A percentile compares a stretch with the other conserved stretches of the same genome.
These are phyloP conservation scores for Chlorophyllum brunneum DNA, from an alignment of 768 basidiomycete genomes.

Conservation along the genomic window DNA sequence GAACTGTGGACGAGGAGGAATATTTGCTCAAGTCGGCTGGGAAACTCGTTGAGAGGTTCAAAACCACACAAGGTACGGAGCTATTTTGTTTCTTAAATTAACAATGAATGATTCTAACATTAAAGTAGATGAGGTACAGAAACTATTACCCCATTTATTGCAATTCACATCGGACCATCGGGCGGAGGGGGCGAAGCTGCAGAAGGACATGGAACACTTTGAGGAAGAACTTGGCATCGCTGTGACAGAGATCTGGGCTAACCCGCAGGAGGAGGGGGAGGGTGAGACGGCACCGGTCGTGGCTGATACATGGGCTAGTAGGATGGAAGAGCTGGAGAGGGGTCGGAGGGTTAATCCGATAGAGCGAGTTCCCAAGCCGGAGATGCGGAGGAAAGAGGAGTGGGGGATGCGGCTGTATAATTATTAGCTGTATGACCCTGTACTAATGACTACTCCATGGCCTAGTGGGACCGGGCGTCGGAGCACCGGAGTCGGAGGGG, in stretches of 20 bases:
- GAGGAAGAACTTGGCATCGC: conserved; percentile 51
- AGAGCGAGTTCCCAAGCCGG: conserved; percentile 52
- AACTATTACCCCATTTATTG: conserved; percentile 73
- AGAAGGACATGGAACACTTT: conserved; percentile 54
- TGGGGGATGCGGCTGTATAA: conserved; percentile 45
- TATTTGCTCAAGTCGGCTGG: conserved; percentile 83
- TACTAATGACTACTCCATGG: too few relatives aligned
- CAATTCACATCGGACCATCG: conserved; percentile 67
- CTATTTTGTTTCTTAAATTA: conserved; percentile 7
- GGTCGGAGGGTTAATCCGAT: conserved; percentile 43
- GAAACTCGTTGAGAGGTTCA: conserved; percentile 67
- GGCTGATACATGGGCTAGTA: conserved; percentile 43
- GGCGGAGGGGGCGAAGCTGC: conserved; percentile 60
- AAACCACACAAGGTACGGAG: conserved; percentile 54
- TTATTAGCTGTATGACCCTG: conserved; percentile 15
- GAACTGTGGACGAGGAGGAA: conserved; percentile 94
- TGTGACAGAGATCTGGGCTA: conserved; percentile 67
- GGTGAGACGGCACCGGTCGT: conserved; percentile 16
- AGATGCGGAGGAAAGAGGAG: conserved; percentile 28
- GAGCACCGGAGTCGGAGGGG: too few relatives aligned
- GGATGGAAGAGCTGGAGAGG: conserved; percentile 53
- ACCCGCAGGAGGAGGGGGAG: conserved; percentile 30
- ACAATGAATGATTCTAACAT: conserved; percentile 1
- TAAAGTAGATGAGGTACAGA: conserved; percentile 57
- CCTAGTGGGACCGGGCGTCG: too few relatives aligned